Evolutionary conservation across 352 stramenopile genomes (phyloP), one percentile per base, ranked within the genome.

Genomic region (Globisporangium parvum): DNA sequence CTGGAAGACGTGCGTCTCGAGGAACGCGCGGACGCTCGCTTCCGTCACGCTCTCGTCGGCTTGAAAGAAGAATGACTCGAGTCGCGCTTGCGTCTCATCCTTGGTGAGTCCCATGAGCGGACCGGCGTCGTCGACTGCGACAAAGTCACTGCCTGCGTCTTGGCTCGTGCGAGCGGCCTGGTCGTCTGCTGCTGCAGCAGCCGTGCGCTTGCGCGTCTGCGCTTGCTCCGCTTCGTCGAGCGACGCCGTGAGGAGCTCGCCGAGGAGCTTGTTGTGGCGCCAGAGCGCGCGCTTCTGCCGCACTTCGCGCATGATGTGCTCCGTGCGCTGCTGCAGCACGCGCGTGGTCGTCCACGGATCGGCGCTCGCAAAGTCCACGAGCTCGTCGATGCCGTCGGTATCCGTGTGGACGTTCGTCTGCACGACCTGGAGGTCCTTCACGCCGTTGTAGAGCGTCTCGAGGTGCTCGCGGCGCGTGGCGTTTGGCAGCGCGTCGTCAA

Each of bases 211-310:
- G 53, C 12, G 65, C 48, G 44, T 23, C 35, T 60, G 35, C 23
- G 37, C 54, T 33, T 60, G 51, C 28, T 76, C 69, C 1, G 62
- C 67, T 44, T 75, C 66, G 35, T 69, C 55, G 6, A 83, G 55
- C 9, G 63, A 68, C 47, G 75, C 66, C 44, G 75, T 59, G 31
- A 83, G 52, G 51, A 83, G 24, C 18, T 64, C 61, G 0, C 73
- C 70, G n/a, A 83, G 53, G 40, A 83, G 47, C 48, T 80, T 80
- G 56, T 83, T 80, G 64, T 83, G 71, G 15, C 70, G 63, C 73
- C 73, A 83, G 50, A 80, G 66, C 55, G 59, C 57, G 9, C 69
- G 68, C n/a, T 72, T 70, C 46, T 73, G 66, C 5, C 42, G 37
- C 33, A 84, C 58, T 50, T 84, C 66, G 0, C 47, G 57, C 47